Conservation (phyloP, 441 rosid species). For the Macaranga tanarius region DNA sequence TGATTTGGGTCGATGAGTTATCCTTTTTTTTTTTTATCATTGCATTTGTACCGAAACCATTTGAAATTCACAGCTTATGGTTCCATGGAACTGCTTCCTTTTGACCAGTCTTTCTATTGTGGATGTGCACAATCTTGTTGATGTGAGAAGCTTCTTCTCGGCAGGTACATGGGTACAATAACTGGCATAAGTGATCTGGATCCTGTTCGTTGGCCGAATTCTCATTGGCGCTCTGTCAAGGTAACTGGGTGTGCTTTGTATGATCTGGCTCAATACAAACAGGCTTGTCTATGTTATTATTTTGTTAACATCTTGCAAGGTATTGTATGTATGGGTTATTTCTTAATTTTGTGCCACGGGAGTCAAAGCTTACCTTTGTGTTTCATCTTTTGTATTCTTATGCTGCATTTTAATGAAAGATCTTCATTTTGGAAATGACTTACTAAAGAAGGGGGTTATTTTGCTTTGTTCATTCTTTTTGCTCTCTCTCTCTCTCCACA, state of each 20-base stretch:
- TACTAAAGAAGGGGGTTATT: not conserved
- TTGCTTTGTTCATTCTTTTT: too few relatives aligned
- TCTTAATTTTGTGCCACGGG: not conserved
- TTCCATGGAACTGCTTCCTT: constrained; percentile 7
- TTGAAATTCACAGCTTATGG: not conserved
- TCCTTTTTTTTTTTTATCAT: not conserved
- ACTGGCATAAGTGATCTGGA: constrained; percentile 83
- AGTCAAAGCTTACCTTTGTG: not conserved
- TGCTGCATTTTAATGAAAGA: not conserved
- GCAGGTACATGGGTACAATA: constrained; percentile 93
- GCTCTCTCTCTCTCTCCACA: too few relatives aligned
- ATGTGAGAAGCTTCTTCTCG: constrained; percentile 19
- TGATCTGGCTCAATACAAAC: not conserved
- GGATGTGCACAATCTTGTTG: constrained; percentile 2
- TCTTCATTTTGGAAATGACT: not conserved
- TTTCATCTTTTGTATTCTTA: not conserved
- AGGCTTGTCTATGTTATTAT: not conserved
- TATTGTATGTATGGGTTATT: not conserved
- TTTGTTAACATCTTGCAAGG: not conserved
- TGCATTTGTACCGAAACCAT: not conserved
- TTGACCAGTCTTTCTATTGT: not conserved
- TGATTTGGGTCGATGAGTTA: constrained; percentile 1
- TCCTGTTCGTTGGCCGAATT: constrained; percentile 83
- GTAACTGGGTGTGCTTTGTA: constrained; percentile 30
- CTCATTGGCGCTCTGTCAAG: constrained; percentile 97